These are phyloP conservation scores for Eucalyptus globulus DNA, from an alignment of 345 rosid species.

Conservation along the genomic window DNA sequence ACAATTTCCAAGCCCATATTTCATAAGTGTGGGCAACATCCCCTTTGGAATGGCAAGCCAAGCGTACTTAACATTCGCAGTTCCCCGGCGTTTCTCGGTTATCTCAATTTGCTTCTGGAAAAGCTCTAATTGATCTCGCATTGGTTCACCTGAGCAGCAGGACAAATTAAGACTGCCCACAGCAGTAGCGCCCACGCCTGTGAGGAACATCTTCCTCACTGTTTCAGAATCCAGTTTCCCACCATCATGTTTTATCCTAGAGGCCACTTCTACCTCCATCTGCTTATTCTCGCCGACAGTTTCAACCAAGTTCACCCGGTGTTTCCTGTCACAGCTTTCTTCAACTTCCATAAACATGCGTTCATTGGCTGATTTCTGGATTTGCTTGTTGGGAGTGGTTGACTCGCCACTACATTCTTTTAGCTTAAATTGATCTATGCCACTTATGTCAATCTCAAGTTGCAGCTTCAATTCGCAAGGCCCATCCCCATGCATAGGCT, in stretches of 20 bases:
- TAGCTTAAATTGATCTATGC: conserved; percentile 8
- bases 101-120: conserved; percentile 76
- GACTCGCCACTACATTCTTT: conserved; percentile 81
- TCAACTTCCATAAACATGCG: conserved; percentile 21
- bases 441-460: conserved; percentile 71
- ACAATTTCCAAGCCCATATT: conserved; percentile 63
- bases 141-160: conserved; percentile 19
- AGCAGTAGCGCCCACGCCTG: conserved; percentile 29
- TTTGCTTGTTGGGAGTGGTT: conserved; percentile 21
- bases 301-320: conserved; percentile 27
- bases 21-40: conserved; percentile 22
- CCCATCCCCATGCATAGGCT: conserved; percentile 2
- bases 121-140: conserved; percentile 46
- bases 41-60: conserved; percentile 79
- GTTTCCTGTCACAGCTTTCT: conserved; percentile 29
- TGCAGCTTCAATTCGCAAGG: conserved; percentile 69
- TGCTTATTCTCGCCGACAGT: conserved; percentile 12
- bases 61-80: conserved; percentile 67
- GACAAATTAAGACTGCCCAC: conserved; percentile 29
- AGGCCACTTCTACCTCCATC: neutral
- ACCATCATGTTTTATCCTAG: neutral
- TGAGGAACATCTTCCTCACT: conserved; percentile 36
- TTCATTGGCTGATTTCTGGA: conserved; percentile 8
- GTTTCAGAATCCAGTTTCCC: conserved; percentile 25
- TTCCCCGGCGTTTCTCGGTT: conserved; percentile 53